Evolutionary conservation across 768 basidiomycete genomes (phyloP), one percentile per base, ranked within the genome.

Genomic region (Mycena rebaudengoi): DNA sequence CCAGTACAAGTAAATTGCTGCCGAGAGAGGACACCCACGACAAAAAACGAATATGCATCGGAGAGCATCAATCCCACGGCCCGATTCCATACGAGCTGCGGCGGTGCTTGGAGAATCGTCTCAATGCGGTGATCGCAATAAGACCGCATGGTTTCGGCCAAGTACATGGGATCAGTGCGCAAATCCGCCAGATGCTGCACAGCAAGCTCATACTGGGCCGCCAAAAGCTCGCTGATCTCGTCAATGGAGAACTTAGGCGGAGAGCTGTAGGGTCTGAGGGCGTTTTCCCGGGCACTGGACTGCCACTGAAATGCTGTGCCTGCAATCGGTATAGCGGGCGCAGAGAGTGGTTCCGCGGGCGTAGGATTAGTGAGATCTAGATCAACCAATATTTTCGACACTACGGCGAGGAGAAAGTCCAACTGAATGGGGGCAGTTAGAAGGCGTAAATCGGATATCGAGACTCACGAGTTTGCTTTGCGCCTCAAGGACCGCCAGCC

Each of bases 391-490:
- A 50, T 50, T 23, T 50, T 50, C 7, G 49, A 30, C 28, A 50
- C 49, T 21, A 43, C 40, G n/a, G 2, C 53, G 18, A 62, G 43
- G 4, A 62, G 61, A 28, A 62, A 56, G 12, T 25, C 30, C 37
- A 56, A 23, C 61, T 62, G 21, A 28, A 20, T 25, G 5, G 23
- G 32, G 26, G 8, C 8, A 39, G 8, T 29, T n/a, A 21, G 12
- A 28, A 21, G 20, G 8, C 20, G 18, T 12, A 12, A 29, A 7
- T 29, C 45, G 2, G 20, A n/a, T 7, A 8, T 33, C 54, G 39
- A 26, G n/a, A n/a, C n/a, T n/a, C 3, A 63, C 54, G 16, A 63
- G 62, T 37, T 57, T 49, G 10, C 8, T 14, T 32, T 57, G 62
- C 2, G 39, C 30, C 26, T 63, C 54, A 8, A 63, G 55, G 11